Conservation (phyloP, 306 rosid genomes). For the Inga oerstediana region DNA sequence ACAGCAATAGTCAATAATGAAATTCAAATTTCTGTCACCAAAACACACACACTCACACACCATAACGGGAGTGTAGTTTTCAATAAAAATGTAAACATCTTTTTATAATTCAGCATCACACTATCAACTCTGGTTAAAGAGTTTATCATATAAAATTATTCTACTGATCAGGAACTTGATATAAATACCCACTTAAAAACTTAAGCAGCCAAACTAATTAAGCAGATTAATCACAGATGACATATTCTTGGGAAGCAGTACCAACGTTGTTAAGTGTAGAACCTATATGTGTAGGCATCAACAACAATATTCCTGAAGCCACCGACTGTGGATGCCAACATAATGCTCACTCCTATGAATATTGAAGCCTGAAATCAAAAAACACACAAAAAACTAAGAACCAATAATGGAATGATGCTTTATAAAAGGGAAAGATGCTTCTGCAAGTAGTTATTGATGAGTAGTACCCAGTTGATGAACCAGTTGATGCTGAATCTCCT, state of each 20-base stretch:
- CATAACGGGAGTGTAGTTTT: background rate
- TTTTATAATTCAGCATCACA: background rate
- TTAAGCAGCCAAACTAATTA: background rate
- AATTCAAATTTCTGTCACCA: background rate
- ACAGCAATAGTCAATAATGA: background rate
- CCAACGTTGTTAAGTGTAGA: slow-evolving; percentile 55
- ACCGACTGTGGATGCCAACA: slow-evolving; percentile 91
- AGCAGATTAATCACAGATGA: background rate
- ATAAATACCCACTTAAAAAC: background rate
- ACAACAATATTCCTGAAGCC: slow-evolving; percentile 79
- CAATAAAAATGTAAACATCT: background rate
- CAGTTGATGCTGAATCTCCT: slow-evolving; percentile 73
- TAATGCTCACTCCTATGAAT: slow-evolving; percentile 74
- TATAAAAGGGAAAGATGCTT: slow-evolving; percentile 2
- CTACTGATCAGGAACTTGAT: background rate
- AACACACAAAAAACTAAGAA: background rate
- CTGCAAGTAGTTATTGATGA: background rate
- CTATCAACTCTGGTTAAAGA: background rate
- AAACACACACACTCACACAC: background rate
- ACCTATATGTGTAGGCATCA: slow-evolving; percentile 85
- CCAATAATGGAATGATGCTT: slow-evolving; percentile 7
- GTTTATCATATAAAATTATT: background rate
- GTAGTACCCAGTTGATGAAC: slow-evolving; percentile 95
- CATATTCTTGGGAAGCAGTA: background rate
- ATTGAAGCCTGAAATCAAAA: slow-evolving; percentile 58